Conservation (phyloP, 2,329 filamentous ascomycete species). For the Mycosphaerella sp. region DNA sequence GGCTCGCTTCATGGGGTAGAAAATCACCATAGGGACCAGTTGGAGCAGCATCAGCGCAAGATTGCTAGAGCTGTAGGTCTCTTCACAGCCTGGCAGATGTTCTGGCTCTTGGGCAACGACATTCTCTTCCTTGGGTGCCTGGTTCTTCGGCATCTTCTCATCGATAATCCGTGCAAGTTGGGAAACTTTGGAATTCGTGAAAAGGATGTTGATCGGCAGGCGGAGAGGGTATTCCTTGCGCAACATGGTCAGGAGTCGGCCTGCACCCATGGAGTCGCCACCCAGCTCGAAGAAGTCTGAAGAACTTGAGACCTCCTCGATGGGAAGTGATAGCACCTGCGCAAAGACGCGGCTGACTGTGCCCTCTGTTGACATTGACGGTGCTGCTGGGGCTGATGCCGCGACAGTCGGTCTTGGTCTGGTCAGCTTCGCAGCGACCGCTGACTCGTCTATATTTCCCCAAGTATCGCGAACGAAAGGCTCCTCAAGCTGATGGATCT, state of each 20-base stretch:
- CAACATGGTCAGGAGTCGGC: conserved; percentile 47
- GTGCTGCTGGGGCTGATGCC: neutral
- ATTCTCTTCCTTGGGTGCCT: conserved; percentile 7
- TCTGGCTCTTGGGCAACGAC: conserved; percentile 10
- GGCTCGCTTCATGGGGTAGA: conserved; percentile 49
- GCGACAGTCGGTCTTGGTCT: conserved; percentile 1
- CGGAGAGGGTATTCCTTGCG: conserved; percentile 47
- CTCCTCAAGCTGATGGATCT: conserved; percentile 26
- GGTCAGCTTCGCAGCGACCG: conserved; percentile 12
- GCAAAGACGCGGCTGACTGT: conserved; percentile 45
- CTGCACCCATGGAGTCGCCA: conserved; percentile 51
- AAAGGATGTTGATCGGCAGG: conserved; percentile 49
- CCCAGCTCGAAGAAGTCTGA: conserved; percentile 51
- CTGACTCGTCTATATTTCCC: conserved; percentile 25
- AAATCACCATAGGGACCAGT: conserved; percentile 45
- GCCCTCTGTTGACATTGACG: conserved; percentile 29
- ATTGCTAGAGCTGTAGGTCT: conserved; percentile 47
- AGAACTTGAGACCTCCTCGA: conserved; percentile 37
- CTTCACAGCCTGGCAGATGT: conserved; percentile 35
- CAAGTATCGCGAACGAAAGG: conserved; percentile 24
- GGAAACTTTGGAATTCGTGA: conserved; percentile 44
- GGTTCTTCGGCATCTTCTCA: conserved; percentile 20
- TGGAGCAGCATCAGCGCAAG: conserved; percentile 47
- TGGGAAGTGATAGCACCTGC: conserved; percentile 39
- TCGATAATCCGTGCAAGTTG: conserved; percentile 39